Percentiles rank a stretch among this genome's conserved stretches.
Conservation (phyloP, 2,329 filamentous ascomycete genomes). For the Chrysoporthe puriensis region DNA sequence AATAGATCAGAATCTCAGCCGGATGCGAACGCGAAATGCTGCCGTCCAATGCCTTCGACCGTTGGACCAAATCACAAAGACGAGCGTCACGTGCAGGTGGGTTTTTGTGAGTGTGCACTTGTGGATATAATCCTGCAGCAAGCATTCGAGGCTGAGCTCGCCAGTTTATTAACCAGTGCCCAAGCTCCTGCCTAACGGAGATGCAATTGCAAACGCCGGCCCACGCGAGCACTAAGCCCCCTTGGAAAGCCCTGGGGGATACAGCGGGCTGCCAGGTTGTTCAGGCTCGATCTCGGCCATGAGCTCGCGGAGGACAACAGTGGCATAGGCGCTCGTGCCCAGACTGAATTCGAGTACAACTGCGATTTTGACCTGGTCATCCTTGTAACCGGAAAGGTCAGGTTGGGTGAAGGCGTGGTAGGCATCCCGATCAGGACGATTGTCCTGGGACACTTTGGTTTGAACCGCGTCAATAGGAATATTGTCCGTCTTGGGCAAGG, state of each 20-base stretch:
- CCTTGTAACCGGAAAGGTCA: slow-evolving; percentile 29
- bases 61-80: not conserved
- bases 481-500: not conserved
- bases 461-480: not conserved
- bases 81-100: too few species aligned
- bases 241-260: not conserved
- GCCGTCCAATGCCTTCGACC: not conserved
- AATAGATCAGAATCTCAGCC: too few species aligned
- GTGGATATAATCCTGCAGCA: not conserved
- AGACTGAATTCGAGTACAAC: slow-evolving; percentile 44
- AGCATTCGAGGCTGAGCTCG: not conserved
- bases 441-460: slow-evolving; percentile 4
- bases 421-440: slow-evolving; percentile 13
- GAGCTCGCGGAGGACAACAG: slow-evolving; percentile 43
- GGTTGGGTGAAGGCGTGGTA: slow-evolving; percentile 32
- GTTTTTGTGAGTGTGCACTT: not conserved
- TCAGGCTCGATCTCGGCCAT: slow-evolving; percentile 31
- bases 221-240: not conserved
- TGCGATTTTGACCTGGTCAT: slow-evolving; percentile 38
- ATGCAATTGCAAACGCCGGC: not conserved
- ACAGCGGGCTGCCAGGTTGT: slow-evolving; percentile 21
- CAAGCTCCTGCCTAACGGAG: not conserved
- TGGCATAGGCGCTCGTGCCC: slow-evolving; percentile 43
- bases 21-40: too few species aligned
- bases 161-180: not conserved